phyloP scores from a whole-genome alignment of 192 early-diverging fungal species.

The Piromyces sp. region DNA sequence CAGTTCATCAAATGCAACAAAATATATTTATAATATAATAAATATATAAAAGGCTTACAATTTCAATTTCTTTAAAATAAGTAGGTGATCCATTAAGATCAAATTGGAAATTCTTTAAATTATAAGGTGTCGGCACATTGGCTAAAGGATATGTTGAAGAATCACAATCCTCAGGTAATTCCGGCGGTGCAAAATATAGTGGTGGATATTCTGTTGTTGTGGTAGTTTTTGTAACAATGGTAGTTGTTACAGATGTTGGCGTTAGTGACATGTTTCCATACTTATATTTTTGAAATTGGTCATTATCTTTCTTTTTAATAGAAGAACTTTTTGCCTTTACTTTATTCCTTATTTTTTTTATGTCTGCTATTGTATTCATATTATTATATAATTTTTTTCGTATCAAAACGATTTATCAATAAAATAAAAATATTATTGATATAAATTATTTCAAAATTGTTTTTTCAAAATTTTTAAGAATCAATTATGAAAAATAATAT shows the following conservation, averaged over 20 bases:
- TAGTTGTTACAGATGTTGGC: neutral
- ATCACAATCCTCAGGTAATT: conserved; percentile 27
- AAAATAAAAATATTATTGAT: too few species aligned
- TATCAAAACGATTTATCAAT: too few species aligned
- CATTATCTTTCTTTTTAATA: neutral
- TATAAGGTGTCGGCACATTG: conserved; percentile 51
- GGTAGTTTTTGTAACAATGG: conserved; percentile 23
- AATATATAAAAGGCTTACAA: neutral
- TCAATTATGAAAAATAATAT: too few species aligned
- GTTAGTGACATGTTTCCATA: neutral
- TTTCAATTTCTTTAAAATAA: conserved; percentile 41
- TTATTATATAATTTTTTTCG: too few species aligned
- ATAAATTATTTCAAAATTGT: too few species aligned
- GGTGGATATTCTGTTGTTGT: conserved; percentile 52
- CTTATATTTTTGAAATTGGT: neutral
- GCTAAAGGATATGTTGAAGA: conserved; percentile 54
- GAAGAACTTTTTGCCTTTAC: neutral
- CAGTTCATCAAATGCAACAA: too few species aligned
- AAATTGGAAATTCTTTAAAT: conserved; percentile 61
- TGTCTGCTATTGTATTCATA: neutral
- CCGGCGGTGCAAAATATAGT: conserved; percentile 38
- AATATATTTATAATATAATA: too few species aligned
- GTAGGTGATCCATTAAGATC: conserved; percentile 58
- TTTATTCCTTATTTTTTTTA: neutral
- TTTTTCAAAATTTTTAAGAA: too few species aligned